Percentiles rank a stretch among this genome's conserved stretches.
Conservation (phyloP, 139 green algal genomes). For the Tetradesmus obliquus region DNA sequence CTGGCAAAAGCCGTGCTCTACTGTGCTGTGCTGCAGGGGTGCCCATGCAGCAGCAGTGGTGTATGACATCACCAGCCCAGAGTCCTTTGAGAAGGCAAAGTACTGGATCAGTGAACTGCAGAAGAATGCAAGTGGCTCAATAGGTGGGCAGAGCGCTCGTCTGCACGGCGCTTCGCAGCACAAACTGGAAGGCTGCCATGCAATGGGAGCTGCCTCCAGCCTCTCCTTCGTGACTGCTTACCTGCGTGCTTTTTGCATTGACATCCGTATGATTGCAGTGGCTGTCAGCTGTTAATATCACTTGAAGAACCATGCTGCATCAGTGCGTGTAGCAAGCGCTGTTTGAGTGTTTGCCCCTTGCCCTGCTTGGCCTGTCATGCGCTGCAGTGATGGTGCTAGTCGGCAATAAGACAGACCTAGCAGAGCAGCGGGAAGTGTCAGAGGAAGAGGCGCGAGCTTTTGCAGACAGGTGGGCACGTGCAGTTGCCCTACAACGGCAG, state of each 20-base stretch:
- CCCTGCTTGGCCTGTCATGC: background rate
- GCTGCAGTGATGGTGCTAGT: slow-evolving; percentile 80
- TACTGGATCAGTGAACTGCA: slow-evolving; percentile 91
- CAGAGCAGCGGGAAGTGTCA: slow-evolving; percentile 60
- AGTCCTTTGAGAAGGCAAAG: slow-evolving; percentile 91
- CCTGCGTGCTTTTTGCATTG: too few species aligned
- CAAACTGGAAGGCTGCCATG: too few species aligned
- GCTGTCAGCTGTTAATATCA: background rate
- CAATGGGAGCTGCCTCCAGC: too few species aligned
- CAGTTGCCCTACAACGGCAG: too few species aligned
- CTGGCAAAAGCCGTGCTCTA: background rate
- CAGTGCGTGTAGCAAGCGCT: background rate
- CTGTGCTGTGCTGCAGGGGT: slow-evolving; percentile 20
- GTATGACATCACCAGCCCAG: slow-evolving; percentile 63
- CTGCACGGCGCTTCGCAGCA: too few species aligned
- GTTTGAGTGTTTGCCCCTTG: background rate
- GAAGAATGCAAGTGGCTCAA: slow-evolving; percentile 69
- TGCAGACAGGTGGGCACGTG: slow-evolving; percentile 62
- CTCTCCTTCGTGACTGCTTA: too few species aligned
- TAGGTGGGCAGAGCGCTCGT: slow-evolving; percentile 48
- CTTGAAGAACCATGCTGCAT: background rate
- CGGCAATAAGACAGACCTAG: slow-evolving; percentile 90
- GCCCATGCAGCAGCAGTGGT: slow-evolving; percentile 67
- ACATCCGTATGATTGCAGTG: too few species aligned
- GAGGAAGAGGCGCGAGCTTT: slow-evolving; percentile 71